phyloP scores from a whole-genome alignment of 257 asterid genomes.

The Jacaranda mimosifolia region DNA sequence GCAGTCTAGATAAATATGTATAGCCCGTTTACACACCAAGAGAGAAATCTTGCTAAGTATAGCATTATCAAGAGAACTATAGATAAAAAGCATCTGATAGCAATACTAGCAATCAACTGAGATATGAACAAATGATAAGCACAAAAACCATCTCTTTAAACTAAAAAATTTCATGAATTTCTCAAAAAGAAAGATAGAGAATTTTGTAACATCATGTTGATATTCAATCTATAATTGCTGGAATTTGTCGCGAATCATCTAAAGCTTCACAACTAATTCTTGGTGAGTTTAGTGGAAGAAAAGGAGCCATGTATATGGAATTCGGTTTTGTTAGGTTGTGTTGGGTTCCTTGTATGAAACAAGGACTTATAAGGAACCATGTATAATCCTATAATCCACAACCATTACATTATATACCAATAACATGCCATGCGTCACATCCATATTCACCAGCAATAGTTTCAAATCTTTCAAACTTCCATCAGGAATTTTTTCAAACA shows the following conservation, averaged over 20 bases:
- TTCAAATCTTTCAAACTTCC: conserved; percentile 18
- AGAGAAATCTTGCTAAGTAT: conserved; percentile 22
- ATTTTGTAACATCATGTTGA: not conserved
- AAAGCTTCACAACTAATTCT: not conserved
- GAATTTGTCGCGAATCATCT: not conserved
- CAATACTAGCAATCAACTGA: conserved; percentile 1
- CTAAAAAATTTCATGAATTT: not conserved
- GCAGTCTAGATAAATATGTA: conserved; percentile 7
- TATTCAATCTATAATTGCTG: conserved; percentile 7
- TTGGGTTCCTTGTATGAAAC: conserved; percentile 15
- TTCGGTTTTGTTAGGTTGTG: not conserved
- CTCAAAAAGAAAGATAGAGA: conserved; percentile 6
- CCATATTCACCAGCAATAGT: not conserved
- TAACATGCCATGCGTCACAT: not conserved
- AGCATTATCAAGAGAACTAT: conserved; percentile 10
- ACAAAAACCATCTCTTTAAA: conserved; percentile 24
- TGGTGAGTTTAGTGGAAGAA: conserved; percentile 22
- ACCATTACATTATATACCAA: not conserved
- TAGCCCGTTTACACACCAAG: conserved; percentile 6
- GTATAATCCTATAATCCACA: not conserved
- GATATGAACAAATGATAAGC: not conserved
- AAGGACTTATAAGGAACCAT: not conserved
- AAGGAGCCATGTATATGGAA: conserved; percentile 6
- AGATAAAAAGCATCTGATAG: conserved; percentile 13
- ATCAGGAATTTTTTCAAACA: not conserved